Conservation (phyloP, 495 filamentous ascomycete species). For the Penicillium cosmopolitanum region DNA sequence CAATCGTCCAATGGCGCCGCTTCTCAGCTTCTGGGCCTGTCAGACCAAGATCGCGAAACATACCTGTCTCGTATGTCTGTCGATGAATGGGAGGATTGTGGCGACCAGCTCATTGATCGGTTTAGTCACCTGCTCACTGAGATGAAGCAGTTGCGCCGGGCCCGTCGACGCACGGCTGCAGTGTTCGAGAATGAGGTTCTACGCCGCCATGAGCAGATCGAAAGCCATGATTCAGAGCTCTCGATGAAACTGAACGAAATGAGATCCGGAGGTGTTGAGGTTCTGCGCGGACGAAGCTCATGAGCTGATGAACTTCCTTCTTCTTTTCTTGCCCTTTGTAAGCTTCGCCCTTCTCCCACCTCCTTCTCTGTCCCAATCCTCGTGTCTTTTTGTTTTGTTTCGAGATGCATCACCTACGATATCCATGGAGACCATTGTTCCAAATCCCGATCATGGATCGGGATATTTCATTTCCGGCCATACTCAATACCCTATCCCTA, state of each 20-base stretch:
- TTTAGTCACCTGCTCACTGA: slow-evolving; percentile 65
- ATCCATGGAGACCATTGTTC: slow-evolving; percentile 4
- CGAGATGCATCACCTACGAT: slow-evolving; percentile 13
- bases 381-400: neutral
- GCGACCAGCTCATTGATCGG: slow-evolving; percentile 75
- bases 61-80: slow-evolving; percentile 69
- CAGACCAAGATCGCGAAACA: slow-evolving; percentile 52
- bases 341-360: neutral
- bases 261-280: slow-evolving; percentile 46
- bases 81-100: slow-evolving; percentile 79
- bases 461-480: slow-evolving; percentile 8
- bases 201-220: slow-evolving; percentile 48
- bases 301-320: slow-evolving; percentile 17
- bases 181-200: slow-evolving; percentile 72
- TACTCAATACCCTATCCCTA: slow-evolving; percentile 23
- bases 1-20: slow-evolving; percentile 33
- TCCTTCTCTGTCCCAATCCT: neutral
- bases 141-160: slow-evolving; percentile 64
- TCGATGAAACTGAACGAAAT: slow-evolving; percentile 47
- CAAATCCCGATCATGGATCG: neutral
- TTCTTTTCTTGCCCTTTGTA: slow-evolving; percentile 1
- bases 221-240: slow-evolving; percentile 40
- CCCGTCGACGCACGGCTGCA: slow-evolving; percentile 64
- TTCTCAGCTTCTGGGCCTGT: slow-evolving; percentile 31
- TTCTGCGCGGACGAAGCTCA: slow-evolving; percentile 43